These are phyloP conservation scores for Oryza coarctata DNA, from an alignment of 176 grass and related monocot species.

Conservation along the genomic window DNA sequence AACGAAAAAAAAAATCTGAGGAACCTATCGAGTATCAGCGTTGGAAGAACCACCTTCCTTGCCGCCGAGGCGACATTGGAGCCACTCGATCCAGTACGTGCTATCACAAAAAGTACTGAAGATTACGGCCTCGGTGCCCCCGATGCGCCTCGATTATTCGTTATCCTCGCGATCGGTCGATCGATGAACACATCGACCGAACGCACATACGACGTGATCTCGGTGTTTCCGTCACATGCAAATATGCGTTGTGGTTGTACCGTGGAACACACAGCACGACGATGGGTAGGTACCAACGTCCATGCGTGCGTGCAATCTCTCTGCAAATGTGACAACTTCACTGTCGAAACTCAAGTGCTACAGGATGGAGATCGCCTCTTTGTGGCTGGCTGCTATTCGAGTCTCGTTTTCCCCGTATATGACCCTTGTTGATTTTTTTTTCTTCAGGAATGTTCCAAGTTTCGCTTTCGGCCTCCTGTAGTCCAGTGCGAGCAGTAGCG, in stretches of 20 bases:
- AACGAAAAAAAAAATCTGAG: not conserved
- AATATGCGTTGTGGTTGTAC: not conserved
- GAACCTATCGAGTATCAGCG: not conserved
- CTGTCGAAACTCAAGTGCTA: not conserved
- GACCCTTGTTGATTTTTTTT: no score
- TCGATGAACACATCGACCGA: not conserved
- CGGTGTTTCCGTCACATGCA: not conserved
- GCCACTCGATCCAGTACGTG: not conserved
- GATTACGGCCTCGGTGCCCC: not conserved
- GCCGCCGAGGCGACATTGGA: not conserved
- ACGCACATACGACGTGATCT: not conserved
- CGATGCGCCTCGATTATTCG: not conserved
- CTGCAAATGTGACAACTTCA: not conserved
- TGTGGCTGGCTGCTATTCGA: not conserved
- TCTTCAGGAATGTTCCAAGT: not conserved
- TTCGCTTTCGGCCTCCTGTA: not conserved
- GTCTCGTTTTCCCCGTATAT: not conserved
- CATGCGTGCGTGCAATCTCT: not conserved
- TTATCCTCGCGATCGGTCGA: not conserved
- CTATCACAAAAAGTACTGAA: not conserved
- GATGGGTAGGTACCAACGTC: not conserved
- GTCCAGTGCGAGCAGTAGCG: not conserved
- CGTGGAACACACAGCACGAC: not conserved
- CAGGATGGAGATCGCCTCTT: not conserved
- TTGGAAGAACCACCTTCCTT: conserved; percentile 25